Conservation (phyloP, 2,329 filamentous ascomycete genomes). For the Volutella citrinella region DNA sequence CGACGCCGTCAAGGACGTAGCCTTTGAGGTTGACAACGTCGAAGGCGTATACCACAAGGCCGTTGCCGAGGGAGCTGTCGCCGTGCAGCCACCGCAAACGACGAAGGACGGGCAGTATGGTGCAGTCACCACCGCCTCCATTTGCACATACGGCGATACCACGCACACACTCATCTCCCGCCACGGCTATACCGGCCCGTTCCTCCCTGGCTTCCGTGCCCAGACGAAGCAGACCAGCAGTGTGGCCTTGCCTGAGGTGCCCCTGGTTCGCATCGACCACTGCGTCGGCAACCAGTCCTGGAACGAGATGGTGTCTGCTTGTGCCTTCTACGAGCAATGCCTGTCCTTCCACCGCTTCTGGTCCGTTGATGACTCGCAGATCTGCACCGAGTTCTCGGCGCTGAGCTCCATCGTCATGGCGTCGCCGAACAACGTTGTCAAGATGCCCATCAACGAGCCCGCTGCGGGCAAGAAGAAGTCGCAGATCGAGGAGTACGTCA, state of each 20-base stretch:
- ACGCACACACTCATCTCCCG: conserved; percentile 88
- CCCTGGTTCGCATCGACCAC: conserved; percentile 80
- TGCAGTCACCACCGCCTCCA: conserved; percentile 70
- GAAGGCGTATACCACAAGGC: conserved; percentile 75
- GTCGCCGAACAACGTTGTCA: conserved; percentile 78
- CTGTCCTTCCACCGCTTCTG: conserved; percentile 96
- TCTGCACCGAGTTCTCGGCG: conserved; percentile 89
- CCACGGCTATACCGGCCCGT: conserved; percentile 65
- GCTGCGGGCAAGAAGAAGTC: conserved; percentile 85
- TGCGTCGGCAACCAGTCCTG: conserved; percentile 97
- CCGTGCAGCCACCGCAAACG: conserved; percentile 59
- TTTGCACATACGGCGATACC: conserved; percentile 91
- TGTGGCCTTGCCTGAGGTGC: conserved; percentile 57
- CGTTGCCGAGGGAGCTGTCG: conserved; percentile 58
- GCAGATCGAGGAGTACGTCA: conserved; percentile 91
- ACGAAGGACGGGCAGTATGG: conserved; percentile 59
- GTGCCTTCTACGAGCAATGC: conserved; percentile 77
- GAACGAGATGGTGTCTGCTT: conserved; percentile 74
- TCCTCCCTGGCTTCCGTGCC: conserved; percentile 78
- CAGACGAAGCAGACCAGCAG: conserved; percentile 39
- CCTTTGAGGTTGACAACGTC: conserved; percentile 91
- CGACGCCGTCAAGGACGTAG: conserved; percentile 92
- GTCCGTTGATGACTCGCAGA: conserved; percentile 90
- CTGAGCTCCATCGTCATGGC: conserved; percentile 90
- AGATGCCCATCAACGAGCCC: conserved; percentile 98